Conservation (phyloP, 2,329 filamentous ascomycete genomes). For the Ophiostoma quercus region DNA sequence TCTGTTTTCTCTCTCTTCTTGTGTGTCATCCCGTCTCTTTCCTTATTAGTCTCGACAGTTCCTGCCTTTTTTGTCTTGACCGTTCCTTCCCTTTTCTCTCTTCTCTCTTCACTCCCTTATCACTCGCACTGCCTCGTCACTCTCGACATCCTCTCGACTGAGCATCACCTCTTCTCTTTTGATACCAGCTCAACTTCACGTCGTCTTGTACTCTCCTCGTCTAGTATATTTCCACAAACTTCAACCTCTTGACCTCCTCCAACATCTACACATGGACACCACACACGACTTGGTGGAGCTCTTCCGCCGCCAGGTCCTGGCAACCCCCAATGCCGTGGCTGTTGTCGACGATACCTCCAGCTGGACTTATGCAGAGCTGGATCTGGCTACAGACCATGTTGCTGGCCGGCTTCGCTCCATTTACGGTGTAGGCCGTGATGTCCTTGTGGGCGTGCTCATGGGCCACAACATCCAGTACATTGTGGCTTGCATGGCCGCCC, state of each 20-base stretch:
- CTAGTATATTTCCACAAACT: too few relatives aligned
- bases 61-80: background rate
- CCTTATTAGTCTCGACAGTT: background rate
- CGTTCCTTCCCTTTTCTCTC: background rate
- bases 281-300: slow-evolving; percentile 67
- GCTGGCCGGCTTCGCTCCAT: slow-evolving; percentile 54
- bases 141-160: background rate
- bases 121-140: background rate
- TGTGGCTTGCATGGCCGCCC: slow-evolving; percentile 69
- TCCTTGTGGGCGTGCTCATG: slow-evolving; percentile 69
- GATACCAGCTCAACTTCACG: background rate
- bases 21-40: background rate
- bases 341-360: slow-evolving; percentile 63
- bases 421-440: slow-evolving; percentile 66
- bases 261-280: slow-evolving; percentile 51
- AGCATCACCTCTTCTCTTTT: background rate
- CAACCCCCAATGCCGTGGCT: slow-evolving; percentile 64
- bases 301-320: slow-evolving; percentile 62
- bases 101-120: background rate
- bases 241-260: too few relatives aligned
- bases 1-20: background rate
- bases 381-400: slow-evolving; percentile 60
- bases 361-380: slow-evolving; percentile 69
- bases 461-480: slow-evolving; percentile 74
- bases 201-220: background rate